Conservation (phyloP, 2,329 filamentous ascomycete species). For the Endocalyx cinctus region DNA sequence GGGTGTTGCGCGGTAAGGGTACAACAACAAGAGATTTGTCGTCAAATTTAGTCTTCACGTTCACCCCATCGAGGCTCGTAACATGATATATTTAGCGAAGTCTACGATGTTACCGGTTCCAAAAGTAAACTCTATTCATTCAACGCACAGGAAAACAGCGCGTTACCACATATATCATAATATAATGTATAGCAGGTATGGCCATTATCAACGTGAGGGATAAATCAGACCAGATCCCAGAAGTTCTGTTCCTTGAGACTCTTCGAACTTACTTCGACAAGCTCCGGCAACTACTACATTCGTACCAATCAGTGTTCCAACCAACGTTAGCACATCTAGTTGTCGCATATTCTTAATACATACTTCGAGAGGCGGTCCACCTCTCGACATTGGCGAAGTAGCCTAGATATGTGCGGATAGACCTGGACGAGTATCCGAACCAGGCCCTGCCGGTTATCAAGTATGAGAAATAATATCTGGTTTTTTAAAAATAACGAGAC, state of each 20-base stretch:
- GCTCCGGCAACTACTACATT: slow-evolving; percentile 6
- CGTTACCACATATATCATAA: slow-evolving; percentile 6
- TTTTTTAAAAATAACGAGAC: too few relatives aligned
- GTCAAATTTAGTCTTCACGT: slow-evolving; percentile 13
- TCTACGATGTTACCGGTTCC: slow-evolving; percentile 12
- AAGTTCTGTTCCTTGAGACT: slow-evolving; percentile 2
- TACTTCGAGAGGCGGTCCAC: too few relatives aligned
- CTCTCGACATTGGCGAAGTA: too few relatives aligned
- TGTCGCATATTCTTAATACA: too few relatives aligned
- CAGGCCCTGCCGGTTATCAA: too few relatives aligned
- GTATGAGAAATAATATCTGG: too few relatives aligned
- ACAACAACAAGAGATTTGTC: neutral
- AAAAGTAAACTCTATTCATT: slow-evolving; percentile 18
- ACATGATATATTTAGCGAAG: slow-evolving; percentile 16
- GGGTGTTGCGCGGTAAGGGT: slow-evolving; percentile 2
- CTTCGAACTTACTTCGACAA: slow-evolving; percentile 6
- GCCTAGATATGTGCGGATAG: too few relatives aligned
- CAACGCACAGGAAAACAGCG: slow-evolving; percentile 1
- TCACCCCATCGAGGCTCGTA: slow-evolving; percentile 13
- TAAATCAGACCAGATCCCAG: slow-evolving; percentile 2
- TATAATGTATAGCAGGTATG: slow-evolving; percentile 7
- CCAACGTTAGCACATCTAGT: too few relatives aligned
- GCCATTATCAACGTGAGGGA: slow-evolving; percentile 1
- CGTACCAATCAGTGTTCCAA: too few relatives aligned
- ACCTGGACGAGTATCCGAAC: too few relatives aligned